Evolutionary conservation across 441 rosid species (phyloP).

Genomic region (Pelargonium fulgidum): DNA sequence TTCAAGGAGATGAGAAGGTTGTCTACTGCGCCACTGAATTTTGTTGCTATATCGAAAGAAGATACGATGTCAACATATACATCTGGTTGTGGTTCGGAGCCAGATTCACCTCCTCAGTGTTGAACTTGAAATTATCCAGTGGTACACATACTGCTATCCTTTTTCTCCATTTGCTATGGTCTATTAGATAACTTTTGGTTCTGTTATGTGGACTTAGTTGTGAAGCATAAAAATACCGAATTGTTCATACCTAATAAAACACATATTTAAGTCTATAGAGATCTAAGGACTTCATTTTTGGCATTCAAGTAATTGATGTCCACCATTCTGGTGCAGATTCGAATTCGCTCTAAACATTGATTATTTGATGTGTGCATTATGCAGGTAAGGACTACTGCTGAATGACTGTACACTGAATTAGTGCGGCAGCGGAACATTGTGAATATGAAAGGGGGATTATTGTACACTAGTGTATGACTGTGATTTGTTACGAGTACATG

Average conservation of each 20-base stretch:
- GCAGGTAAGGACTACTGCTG: constrained; percentile 23
- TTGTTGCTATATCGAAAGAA: constrained; percentile 73
- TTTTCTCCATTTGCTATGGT: no score
- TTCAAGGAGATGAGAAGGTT: constrained; percentile 82
- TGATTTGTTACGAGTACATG: no score
- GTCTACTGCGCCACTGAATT: constrained; percentile 75
- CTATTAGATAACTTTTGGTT: no score
- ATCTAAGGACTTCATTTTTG: no score
- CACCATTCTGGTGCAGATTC: no score
- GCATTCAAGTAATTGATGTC: no score
- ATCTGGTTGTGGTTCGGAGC: constrained; percentile 77
- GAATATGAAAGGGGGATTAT: constrained; percentile 37
- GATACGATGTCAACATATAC: constrained; percentile 81
- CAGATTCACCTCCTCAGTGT: constrained; percentile 67
- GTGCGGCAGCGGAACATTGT: constrained; percentile 32
- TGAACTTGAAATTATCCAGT: constrained; percentile 15
- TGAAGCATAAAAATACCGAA: no score
- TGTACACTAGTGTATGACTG: constrained; percentile 24
- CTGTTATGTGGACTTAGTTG: no score
- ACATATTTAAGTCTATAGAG: no score
- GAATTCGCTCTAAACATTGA: background rate
- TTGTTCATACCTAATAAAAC: no score
- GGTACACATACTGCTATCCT: constrained; percentile 25
- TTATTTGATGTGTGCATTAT: background rate
- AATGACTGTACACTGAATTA: constrained; percentile 22